Base-by-base conservation (phyloP, 768 basidiomycete genomes). In the Panaeolus cyanescens region DNA sequence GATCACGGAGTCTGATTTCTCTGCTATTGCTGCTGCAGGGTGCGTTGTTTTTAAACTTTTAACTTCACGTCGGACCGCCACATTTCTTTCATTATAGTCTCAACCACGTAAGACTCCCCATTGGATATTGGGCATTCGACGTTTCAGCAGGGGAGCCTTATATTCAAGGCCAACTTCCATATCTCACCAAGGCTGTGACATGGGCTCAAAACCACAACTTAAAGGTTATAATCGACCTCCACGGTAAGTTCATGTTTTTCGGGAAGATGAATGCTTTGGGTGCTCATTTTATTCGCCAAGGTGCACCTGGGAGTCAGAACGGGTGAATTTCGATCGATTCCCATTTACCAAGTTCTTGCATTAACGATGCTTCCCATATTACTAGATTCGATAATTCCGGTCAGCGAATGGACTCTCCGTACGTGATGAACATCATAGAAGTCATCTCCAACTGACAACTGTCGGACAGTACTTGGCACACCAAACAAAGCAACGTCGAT, bases 91-190 rank as follows among this genome's bases (percentile, higher is more conserved):
- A 37, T 33, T 55, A 53, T 68, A 91, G 91, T 15, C 77, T 93
- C 57, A 94, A 93, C 69, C 91, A 93, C 72, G 89, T 94, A 59
- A 86, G 92, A 50, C 68, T 94, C 34, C 92, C 93, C 13, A 91
- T 96, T 42, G 95, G 93, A 12, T 96, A 92, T 72, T 96, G 92
- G 92, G 93, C 91, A 1, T 93, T 89, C 67, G 92, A 95, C 60
- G 86, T 93, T 33, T 81, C 83, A 20, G 79, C 80, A 12, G 91
- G 91, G 4, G 90, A 94, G 67, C 93, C 93, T 6, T 93, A 83
- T 71, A 85, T 92, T 60, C 83, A 85, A 73, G 92, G 92, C 12
- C 92, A 93, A 71, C 76, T 90, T 32, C 81, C 86, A 19, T 93
- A 89, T 74, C 76, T 93, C 20, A 64, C 78, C 62, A 82, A 86